phyloP scores from a whole-genome alignment of 768 basidiomycete species.

The Psilocybe cyanescens region DNA sequence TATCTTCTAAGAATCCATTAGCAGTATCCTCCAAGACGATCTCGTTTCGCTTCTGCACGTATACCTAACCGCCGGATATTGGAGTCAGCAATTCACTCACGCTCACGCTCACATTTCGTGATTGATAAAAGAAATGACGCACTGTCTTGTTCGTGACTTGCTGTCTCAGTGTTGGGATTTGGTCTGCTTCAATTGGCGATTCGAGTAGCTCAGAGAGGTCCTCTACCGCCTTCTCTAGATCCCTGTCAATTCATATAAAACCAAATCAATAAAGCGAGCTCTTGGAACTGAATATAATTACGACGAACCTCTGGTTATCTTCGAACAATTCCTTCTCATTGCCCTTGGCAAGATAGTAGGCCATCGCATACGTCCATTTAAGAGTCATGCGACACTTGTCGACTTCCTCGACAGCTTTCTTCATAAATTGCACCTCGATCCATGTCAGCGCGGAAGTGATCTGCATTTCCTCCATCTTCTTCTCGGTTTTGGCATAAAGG shows the following conservation, averaged over 20 bases:
- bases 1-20: conserved; percentile 81
- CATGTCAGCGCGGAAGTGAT: conserved; percentile 88
- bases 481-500: conserved; percentile 93
- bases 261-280: neutral
- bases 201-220: conserved; percentile 93
- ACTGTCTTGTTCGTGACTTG: conserved; percentile 97
- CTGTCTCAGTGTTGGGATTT: conserved; percentile 80
- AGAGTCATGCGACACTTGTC: conserved; percentile 92
- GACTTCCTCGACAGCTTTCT: conserved; percentile 94
- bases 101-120: neutral
- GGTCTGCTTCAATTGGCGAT: conserved; percentile 85
- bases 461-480: conserved; percentile 99
- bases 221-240: conserved; percentile 94
- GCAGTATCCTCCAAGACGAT: conserved; percentile 96
- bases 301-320: conserved; percentile 86
- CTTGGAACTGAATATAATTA: neutral
- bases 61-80: conserved; percentile 54
- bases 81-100: neutral
- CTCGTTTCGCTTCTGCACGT: conserved; percentile 96
- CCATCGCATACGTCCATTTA: conserved; percentile 99
- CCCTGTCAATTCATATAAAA: conserved; percentile 45
- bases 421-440: conserved; percentile 99
- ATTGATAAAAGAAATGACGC: conserved; percentile 21
- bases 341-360: conserved; percentile 89
- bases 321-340: conserved; percentile 97